Evolutionary conservation across 768 basidiomycete genomes (phyloP), one percentile per base, ranked within the genome.

Genomic region (Floccularia luteovirens): DNA sequence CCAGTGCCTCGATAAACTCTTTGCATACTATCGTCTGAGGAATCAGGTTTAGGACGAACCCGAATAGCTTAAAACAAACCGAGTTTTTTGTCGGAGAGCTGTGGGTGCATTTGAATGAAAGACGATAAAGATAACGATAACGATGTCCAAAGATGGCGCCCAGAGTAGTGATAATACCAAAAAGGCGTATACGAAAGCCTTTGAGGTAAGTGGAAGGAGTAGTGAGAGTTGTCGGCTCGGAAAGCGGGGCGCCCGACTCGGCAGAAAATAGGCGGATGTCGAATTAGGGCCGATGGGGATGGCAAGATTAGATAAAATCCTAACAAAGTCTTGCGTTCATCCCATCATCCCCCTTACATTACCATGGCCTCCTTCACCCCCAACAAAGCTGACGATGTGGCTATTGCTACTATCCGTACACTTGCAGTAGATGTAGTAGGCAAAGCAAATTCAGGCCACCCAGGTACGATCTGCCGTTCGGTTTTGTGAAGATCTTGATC

Each of bases 391-490:
- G 86, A 89, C 56, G 67, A 74, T 44, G 53, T 69, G 42, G 70
- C 78, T 49, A 68, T 87, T 48, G 74, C 79, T 41, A 83, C 83
- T 41, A 88, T 86, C 60, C 79, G 85, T 43, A 74, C 78, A 30
- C 77, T 89, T 45, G 79, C 84, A 41, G 82, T 76, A 25, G 83
- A 83, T 66, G 71, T 80, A 50, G 85, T 88, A 34, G 79, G 63
- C 48, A 87, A 90, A 65, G 85, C 90, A 54, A 94, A 94, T 77
- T 91, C 89, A 50, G 91, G 91, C 43, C 91, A 93, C 62, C 91
- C 89, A 46, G 90, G 90, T 82, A 45, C 36, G 70, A 42, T 36
- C 24, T 24, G 34, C 24, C 10, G 40, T 28, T 36, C 39, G n/a
- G n/a, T n/a, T n/a, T n/a, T n/a, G n/a, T n/a, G n/a, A n/a, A n/a